A percentile compares a stretch with the other conserved stretches of the same genome.
These are phyloP conservation scores for Penicillium sp. DNA, from an alignment of 2,329 filamentous ascomycete genomes.

Conservation along the genomic window DNA sequence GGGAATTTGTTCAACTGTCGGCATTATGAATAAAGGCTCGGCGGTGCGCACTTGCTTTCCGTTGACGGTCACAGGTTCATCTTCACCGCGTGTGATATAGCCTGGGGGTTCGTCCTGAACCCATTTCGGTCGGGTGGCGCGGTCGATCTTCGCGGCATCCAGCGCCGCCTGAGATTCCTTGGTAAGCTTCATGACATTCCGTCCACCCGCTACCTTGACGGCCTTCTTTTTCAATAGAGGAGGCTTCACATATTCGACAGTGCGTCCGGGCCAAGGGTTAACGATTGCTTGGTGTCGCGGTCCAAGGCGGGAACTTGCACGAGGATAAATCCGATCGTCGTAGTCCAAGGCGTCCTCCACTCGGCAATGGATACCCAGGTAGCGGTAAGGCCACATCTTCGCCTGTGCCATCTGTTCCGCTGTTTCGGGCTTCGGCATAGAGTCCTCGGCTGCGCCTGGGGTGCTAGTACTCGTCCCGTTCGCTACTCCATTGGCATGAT, in stretches of 20 bases:
- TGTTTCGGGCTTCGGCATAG: slow-evolving; percentile 63
- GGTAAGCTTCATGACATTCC: slow-evolving; percentile 59
- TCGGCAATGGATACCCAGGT: slow-evolving; percentile 91
- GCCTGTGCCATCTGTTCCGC: slow-evolving; percentile 89
- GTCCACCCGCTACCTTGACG: slow-evolving; percentile 59
- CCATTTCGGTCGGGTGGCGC: slow-evolving; percentile 86
- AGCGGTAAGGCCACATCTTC: slow-evolving; percentile 93
- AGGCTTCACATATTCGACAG: slow-evolving; percentile 88
- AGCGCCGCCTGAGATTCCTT: slow-evolving; percentile 78
- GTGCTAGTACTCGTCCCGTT: slow-evolving; percentile 65
- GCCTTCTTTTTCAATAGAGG: slow-evolving; percentile 79
- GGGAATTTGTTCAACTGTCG: slow-evolving; percentile 52
- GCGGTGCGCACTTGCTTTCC: slow-evolving; percentile 75
- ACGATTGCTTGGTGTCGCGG: slow-evolving; percentile 89
- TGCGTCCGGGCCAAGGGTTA: slow-evolving; percentile 77
- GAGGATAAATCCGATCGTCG: slow-evolving; percentile 95
- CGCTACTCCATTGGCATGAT: slow-evolving; percentile 57
- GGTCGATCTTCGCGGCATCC: slow-evolving; percentile 77
- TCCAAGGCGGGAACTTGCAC: slow-evolving; percentile 88
- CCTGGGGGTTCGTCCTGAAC: slow-evolving; percentile 87
- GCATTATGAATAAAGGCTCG: slow-evolving; percentile 75
- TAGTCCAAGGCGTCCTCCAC: slow-evolving; percentile 95
- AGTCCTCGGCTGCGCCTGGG: slow-evolving; percentile 56
- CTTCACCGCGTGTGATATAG: slow-evolving; percentile 81
- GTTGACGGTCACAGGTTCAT: slow-evolving; percentile 60